Conservation (phyloP, 2,329 filamentous ascomycete genomes). For the Botryotinia globosa region DNA sequence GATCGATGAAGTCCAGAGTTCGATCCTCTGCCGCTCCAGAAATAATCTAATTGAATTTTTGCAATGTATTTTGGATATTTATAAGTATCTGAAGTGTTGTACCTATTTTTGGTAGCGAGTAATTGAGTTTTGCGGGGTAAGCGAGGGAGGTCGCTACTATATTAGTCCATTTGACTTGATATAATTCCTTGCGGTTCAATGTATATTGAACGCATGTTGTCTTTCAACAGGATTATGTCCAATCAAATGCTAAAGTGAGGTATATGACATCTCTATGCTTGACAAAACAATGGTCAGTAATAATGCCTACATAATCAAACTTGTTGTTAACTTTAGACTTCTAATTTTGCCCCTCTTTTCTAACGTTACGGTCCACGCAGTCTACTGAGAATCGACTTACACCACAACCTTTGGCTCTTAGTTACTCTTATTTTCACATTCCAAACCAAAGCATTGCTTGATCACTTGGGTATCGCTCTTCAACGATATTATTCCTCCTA, state of each 20-base stretch:
- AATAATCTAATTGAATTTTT: fast-evolving
- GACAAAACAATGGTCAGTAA: not conserved
- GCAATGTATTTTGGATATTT: not conserved
- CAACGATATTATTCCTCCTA: not conserved
- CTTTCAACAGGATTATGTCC: too few species aligned
- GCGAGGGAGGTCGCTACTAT: not conserved
- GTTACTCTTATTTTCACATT: not conserved
- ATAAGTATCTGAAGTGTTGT: fast-evolving
- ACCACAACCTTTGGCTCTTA: not conserved
- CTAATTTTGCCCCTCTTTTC: not conserved
- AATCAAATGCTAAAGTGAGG: too few species aligned
- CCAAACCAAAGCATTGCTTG: too few species aligned
- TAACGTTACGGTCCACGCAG: not conserved
- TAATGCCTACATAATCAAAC: not conserved
- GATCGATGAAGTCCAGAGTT: not conserved
- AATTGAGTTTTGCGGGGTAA: not conserved
- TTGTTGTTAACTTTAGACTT: too few species aligned
- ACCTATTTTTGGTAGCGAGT: not conserved
- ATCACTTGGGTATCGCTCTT: too few species aligned
- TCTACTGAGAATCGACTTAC: not conserved
- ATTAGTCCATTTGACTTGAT: not conserved
- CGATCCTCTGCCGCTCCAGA: not conserved
- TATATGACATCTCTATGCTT: not conserved
- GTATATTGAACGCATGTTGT: not conserved
- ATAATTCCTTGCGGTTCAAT: not conserved